phyloP scores from a whole-genome alignment of 352 stramenopile species.

The Phytopythium kandeliae region DNA sequence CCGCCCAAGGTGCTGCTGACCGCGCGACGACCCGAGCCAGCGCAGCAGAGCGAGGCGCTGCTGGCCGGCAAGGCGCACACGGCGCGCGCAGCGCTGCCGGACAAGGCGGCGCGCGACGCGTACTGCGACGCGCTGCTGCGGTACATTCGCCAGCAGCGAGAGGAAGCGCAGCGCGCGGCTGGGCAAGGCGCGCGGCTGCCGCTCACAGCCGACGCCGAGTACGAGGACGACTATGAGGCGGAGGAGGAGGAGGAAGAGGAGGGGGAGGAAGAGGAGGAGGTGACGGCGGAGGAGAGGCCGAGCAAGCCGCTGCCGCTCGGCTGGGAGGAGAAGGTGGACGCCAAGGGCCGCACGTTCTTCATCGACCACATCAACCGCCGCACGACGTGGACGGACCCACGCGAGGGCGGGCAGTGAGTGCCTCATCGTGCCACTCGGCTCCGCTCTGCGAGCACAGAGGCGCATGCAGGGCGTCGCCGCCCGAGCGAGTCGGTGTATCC shows the following conservation, averaged over 20 bases:
- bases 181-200: no score
- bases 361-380: constrained; percentile 71
- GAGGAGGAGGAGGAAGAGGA: constrained; percentile 7
- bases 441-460: no score
- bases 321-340: constrained; percentile 67
- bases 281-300: neutral
- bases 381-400: constrained; percentile 67
- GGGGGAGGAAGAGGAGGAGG: no score
- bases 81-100: constrained; percentile 30
- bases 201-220: neutral
- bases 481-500: no score
- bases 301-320: constrained; percentile 38
- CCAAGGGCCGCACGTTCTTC: constrained; percentile 64
- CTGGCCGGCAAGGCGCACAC: constrained; percentile 27
- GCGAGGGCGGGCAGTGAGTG: constrained; percentile 10
- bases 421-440: no score
- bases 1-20: constrained; percentile 53
- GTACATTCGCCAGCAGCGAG: constrained; percentile 70
- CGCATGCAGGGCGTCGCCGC: no score
- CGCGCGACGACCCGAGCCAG: constrained; percentile 17
- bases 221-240: constrained; percentile 2
- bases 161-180: constrained; percentile 18
- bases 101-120: constrained; percentile 46
- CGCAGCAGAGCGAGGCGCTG: constrained; percentile 11
- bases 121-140: constrained; percentile 66